Base-by-base conservation (phyloP, 306 rosid genomes). In the Lagenaria siceraria region DNA sequence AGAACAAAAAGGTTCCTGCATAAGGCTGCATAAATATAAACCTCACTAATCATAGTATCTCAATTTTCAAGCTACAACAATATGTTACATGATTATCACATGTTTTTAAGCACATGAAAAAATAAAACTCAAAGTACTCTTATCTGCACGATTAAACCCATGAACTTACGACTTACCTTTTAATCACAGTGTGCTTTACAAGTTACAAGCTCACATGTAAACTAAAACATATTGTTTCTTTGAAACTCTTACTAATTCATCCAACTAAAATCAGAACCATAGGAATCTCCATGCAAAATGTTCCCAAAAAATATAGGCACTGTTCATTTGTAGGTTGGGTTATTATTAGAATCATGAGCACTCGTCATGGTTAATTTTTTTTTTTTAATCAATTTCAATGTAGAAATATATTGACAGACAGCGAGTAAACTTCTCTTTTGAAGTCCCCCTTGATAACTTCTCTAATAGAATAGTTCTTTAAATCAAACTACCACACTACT, bases 1-100 rank as follows among this genome's bases (percentile, higher is more conserved):
- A 15, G 97, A 88, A 90, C 91, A 89, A 87, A 95, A 95, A 55
- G 99, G 99, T 84, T 87, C 99, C 93, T 95, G 99, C 97, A 92
- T 95, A 85, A 95, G 92, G 96, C 99, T 95, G 97, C 93, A 95
- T 81, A 81, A 85, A 92, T 88, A 90, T 92, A 88, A 87, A 89
- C 89, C 84, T 83, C 84, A 89, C 92, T 85, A 83, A 90, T 83
- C 88, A 83, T 52, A 86, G 81, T 77, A 87, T 84, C 87, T 84
- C 65, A 84, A 78, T 86, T 83, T 85, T 83, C 74, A 83, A 81
- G 82, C 78, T 83, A 83, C 53, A 74, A 75, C 72, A 75, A 81
- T 53, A 29, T 55, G 60, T 46, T 48, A 64, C 49, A 66, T 42
- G 58, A 83, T 48, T 42, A 22, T 15, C 36, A 7, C 14, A 68